These are phyloP conservation scores for Fusarium sp. DNA, from an alignment of 2,329 filamentous ascomycete species.

Conservation along the genomic window DNA sequence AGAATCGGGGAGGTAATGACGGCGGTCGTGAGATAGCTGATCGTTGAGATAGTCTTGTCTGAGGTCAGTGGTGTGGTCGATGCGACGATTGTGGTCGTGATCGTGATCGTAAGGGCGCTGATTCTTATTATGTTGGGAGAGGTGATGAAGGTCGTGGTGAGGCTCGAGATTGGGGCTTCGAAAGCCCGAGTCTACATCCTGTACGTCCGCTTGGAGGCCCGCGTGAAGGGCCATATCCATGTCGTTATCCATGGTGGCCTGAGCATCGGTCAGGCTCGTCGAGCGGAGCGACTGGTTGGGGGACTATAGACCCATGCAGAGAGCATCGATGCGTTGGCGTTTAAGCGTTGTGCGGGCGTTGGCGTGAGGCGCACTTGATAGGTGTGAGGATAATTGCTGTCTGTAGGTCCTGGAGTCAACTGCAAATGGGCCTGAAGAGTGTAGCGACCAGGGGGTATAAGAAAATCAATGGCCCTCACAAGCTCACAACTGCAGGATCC, in stretches of 20 bases:
- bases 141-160: constrained; percentile 37
- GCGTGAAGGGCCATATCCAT: constrained; percentile 48
- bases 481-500: constrained; percentile 32
- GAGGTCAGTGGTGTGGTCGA: constrained; percentile 25
- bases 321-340: constrained; percentile 61
- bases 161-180: constrained; percentile 40
- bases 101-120: constrained; percentile 45
- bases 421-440: constrained; percentile 16
- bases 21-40: constrained; percentile 34
- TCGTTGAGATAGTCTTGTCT: constrained; percentile 38
- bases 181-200: constrained; percentile 39
- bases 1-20: constrained; percentile 31
- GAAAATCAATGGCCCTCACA: constrained; percentile 32
- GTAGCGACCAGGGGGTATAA: constrained; percentile 30
- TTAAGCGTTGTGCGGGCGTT: constrained; percentile 48
- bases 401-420: constrained; percentile 25
- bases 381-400: constrained; percentile 34
- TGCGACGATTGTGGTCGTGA: constrained; percentile 44
- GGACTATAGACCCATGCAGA: constrained; percentile 57
- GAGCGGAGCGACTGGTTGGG: constrained; percentile 55
- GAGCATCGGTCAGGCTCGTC: constrained; percentile 57
- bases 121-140: constrained; percentile 46
- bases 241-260: constrained; percentile 60
- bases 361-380: constrained; percentile 37
- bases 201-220: constrained; percentile 44